Percentiles rank a stretch among this genome's conserved stretches.
These are phyloP conservation scores for Inga oerstediana DNA, from an alignment of 306 rosid genomes.

Conservation along the genomic window DNA sequence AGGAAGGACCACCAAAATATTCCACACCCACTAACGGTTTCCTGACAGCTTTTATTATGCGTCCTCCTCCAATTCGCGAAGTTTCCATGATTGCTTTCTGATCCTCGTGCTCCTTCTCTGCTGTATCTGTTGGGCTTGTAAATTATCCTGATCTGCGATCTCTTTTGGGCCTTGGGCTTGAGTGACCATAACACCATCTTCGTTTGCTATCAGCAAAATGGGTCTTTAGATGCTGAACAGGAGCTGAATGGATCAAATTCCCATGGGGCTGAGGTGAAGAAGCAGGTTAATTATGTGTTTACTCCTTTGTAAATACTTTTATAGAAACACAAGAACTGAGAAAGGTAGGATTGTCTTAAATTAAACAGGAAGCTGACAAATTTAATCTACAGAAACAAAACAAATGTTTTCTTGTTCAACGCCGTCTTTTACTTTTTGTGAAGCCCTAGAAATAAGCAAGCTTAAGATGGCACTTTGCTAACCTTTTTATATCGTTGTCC, in stretches of 20 bases:
- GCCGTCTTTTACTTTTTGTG: not conserved
- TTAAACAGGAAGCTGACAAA: not conserved
- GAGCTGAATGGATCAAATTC: not conserved
- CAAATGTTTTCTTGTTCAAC: not conserved
- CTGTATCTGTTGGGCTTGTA: no score
- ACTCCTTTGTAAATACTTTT: not conserved
- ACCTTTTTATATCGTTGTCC: not conserved
- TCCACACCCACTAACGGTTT: no score
- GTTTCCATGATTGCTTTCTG: no score
- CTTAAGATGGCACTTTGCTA: not conserved
- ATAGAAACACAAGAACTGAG: not conserved
- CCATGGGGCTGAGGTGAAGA: not conserved
- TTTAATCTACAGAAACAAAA: not conserved
- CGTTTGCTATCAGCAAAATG: not conserved
- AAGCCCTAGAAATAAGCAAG: not conserved
- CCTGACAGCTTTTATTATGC: no score
- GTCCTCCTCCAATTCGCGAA: no score
- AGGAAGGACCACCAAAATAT: no score
- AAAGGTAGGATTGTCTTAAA: not conserved
- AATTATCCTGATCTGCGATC: no score
- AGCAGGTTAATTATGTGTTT: not conserved
- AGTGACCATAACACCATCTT: not conserved
- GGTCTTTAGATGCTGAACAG: not conserved
- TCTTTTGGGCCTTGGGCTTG: no score
- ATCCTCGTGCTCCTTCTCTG: no score